Evolutionary conservation across 768 basidiomycete genomes (phyloP), one percentile per base, ranked within the genome.

Genomic region (Boletus sp.): DNA sequence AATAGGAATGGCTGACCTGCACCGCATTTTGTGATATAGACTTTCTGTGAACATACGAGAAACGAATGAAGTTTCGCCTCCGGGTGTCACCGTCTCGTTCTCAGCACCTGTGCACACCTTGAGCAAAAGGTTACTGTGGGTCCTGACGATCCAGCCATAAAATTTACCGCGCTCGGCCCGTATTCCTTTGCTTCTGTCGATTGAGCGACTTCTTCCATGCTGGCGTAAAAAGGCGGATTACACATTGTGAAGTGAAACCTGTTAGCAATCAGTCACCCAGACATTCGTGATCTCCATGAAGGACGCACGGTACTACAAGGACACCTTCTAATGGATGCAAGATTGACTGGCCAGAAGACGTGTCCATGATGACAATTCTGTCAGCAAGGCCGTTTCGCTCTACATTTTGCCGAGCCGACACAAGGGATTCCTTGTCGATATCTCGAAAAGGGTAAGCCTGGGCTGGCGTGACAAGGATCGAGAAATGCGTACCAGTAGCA

Each of bases 221-320:
- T 90, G n/a, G 77, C 68, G 67, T 97, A 98, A 72, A 99, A 99
- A 0, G 96, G 96, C 0, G 96, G 96, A 70, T 98, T 99, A 73
- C 95, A 98, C 85, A 98, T 92, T 0, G 86, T 84, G 61, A 96
- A 93, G 55, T 89, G 83, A 64, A 86, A 84, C 4, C 82, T 85
- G 51, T 11, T 11, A 24, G 18, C 1, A 3, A 41, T 54, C 29
- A 53, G 53, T 49, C 15, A 50, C 14, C 5, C 3, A 51, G 10
- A 8, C 11, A 5, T 5, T 29, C 55, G 32, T 24, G 11, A 24
- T 24, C n/a, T 33, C 18, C 8, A 53, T 24, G 24, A 40, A 52
- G 20, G 28, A 54, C 33, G 11, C 55, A 63, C 59, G 51, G 51
- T 42, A 45, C 35, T 36, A n/a, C 18, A 28, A 49, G n/a, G 41